Percentiles rank a stretch among this genome's conserved stretches.
Evolutionary conservation across 2,329 filamentous ascomycete species (phyloP).

Genomic region (Lasiodiplodia sp.): DNA sequence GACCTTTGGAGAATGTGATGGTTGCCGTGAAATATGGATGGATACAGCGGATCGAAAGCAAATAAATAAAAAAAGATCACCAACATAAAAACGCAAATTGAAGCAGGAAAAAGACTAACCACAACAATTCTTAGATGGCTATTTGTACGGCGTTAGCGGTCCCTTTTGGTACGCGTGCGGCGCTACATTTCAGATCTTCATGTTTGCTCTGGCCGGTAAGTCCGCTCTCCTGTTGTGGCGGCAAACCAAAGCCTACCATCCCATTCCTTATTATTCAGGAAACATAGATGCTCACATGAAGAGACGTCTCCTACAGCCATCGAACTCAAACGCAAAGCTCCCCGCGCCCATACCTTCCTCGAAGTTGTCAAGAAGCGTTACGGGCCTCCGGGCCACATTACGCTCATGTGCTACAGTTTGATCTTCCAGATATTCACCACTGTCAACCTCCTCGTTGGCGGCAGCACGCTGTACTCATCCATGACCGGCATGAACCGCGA

Average conservation of each 20-base stretch:
- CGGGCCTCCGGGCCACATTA: constrained; percentile 28
- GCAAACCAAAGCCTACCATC: background rate
- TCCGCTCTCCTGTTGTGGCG: background rate
- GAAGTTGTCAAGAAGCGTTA: constrained; percentile 31
- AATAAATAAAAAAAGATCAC: no score
- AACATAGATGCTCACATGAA: no score
- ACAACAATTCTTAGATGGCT: constrained; percentile 21
- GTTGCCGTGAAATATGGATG: no score
- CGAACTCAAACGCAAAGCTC: constrained; percentile 44
- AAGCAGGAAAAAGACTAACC: no score
- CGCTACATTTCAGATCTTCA: constrained; percentile 41
- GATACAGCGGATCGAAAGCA: no score
- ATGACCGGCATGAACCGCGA: constrained; percentile 38
- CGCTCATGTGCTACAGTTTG: constrained; percentile 30
- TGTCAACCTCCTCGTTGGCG: constrained; percentile 34
- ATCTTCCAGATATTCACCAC: constrained; percentile 29
- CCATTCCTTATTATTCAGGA: no score
- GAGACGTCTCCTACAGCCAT: constrained; percentile 34
- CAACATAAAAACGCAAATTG: no score
- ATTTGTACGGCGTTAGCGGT: constrained; percentile 34
- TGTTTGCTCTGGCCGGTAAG: constrained; percentile 30
- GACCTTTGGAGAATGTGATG: no score
- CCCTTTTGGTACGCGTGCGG: constrained; percentile 45
- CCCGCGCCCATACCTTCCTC: constrained; percentile 39
- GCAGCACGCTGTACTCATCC: constrained; percentile 33